Evolutionary conservation across 2,329 filamentous ascomycete species (phyloP).

Genomic region (Rhinocladiella mackenziei): DNA sequence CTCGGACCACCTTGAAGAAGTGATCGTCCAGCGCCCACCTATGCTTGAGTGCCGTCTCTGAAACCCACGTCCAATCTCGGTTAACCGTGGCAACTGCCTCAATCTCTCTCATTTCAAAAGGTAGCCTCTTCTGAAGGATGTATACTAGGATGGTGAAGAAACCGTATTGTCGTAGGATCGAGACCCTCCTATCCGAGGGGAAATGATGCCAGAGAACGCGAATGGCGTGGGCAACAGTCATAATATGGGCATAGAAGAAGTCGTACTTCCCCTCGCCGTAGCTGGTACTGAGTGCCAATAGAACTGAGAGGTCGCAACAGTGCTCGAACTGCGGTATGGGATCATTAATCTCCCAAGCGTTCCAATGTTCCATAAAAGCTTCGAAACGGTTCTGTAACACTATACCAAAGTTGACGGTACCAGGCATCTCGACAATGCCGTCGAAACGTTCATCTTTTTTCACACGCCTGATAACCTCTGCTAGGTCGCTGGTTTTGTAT

Average conservation of each 20-base stretch:
- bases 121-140: conserved; percentile 3
- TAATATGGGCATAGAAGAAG: conserved; percentile 13
- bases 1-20: conserved; percentile 54
- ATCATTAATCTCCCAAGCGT: conserved; percentile 7
- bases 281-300: conserved; percentile 2
- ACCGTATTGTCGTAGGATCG: conserved; percentile 7
- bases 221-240: conserved; percentile 11
- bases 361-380: conserved; percentile 11
- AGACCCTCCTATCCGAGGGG: not conserved
- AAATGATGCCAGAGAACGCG: conserved; percentile 3
- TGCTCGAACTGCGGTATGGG: conserved; percentile 4
- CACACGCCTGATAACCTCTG: conserved; percentile 9
- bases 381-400: not conserved
- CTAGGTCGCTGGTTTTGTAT: conserved; percentile 10
- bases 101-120: not conserved
- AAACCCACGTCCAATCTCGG: conserved; percentile 9
- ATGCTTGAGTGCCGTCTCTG: conserved; percentile 5
- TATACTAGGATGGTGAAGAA: conserved; percentile 10
- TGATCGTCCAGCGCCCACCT: conserved; percentile 11
- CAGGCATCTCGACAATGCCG: conserved; percentile 6
- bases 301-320: conserved; percentile 6
- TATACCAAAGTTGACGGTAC: conserved; percentile 1
- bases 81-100: not conserved
- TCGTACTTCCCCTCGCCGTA: conserved; percentile 5
- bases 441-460: conserved; percentile 11